Base-by-base conservation (phyloP, 176 grass and related monocot genomes). In the Ampelocalamus luodianensis region DNA sequence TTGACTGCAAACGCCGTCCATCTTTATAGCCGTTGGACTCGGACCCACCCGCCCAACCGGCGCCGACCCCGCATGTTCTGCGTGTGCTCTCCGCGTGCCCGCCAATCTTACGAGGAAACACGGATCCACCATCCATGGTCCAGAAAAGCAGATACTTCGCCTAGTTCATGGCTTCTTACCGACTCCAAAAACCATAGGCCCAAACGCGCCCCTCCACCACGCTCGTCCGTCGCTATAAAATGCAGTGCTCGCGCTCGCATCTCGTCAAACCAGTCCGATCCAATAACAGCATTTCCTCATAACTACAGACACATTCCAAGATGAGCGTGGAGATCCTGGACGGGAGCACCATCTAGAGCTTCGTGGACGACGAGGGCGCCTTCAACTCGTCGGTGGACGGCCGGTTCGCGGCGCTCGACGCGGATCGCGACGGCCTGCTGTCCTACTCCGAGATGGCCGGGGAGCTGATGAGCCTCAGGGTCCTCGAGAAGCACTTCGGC, bases 281-380 rank as follows among this genome's bases (percentile, higher is more conserved):
- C 39, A 18, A 55, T 2, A 10, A 8, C 51, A 20, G 3, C 51
- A 8, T 20, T 55, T 71, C 79, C 65, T 51, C 51, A 0, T 20
- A 55, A 20, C 17, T 7, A 32, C 36, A 45, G 13, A 49, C 65
- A 56, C 37, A 44, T 71, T 55, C 54, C 59, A 90, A 80, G 53
- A 97, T 94, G 94, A 97, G 91, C 82, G 87, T 97, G 37, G 94
- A 97, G 81, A 89, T 97, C 48, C 45, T 96, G 5, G 94, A 93
- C 77, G 90, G 92, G 20, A 53, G 73, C 32, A 97, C 83, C 53
- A 66, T 94, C 53, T 82, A 83, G 46, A 82, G 83, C 58, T 94
- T 94, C 80, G 90, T 97, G 20, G 94, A 92, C 71, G 92, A 92
- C 82, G 90, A 89, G 53, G 22, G 81, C 1, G 90, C 87, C 34